Conservation (phyloP, 805 yeast genomes). For the Torulaspora microellipsoides region DNA sequence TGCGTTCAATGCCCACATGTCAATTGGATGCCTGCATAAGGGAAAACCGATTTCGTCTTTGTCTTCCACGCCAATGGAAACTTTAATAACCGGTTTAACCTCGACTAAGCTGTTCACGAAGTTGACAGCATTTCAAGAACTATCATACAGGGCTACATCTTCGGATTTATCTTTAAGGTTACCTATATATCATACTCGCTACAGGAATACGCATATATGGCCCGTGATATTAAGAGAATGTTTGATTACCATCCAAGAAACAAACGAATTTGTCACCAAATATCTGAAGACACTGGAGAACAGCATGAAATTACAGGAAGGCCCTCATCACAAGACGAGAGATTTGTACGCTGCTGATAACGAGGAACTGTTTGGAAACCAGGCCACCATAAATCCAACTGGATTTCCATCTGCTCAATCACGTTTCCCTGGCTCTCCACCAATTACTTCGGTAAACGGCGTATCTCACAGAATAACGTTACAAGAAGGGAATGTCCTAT, state of each 20-base stretch:
- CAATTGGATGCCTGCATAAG: constrained; percentile 68
- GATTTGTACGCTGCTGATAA: constrained; percentile 5
- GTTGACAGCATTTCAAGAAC: constrained; percentile 70
- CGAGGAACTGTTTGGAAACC: constrained; percentile 36
- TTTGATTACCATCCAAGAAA: constrained; percentile 47
- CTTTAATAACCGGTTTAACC: constrained; percentile 59
- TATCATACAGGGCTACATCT: constrained; percentile 58
- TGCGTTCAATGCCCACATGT: constrained; percentile 58
- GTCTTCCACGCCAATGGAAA: constrained; percentile 56
- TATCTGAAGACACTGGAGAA: constrained; percentile 22
- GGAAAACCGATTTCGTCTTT: constrained; percentile 53
- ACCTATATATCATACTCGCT: constrained; percentile 49
- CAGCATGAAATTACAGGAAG: constrained; percentile 14
- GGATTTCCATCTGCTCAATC: constrained; percentile 8
- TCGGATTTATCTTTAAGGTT: constrained; percentile 44
- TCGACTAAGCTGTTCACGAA: constrained; percentile 48
- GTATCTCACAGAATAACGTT: constrained; percentile 23
- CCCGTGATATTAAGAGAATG: constrained; percentile 57
- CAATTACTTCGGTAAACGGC: constrained; percentile 4
- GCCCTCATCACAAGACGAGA: constrained; percentile 5
- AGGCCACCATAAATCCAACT: constrained; percentile 20
- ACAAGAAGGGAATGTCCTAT: constrained; percentile 22
- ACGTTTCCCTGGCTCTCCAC: constrained; percentile 20
- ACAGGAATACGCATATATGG: constrained; percentile 50
- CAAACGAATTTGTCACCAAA: constrained; percentile 37